A percentile compares a stretch with the other conserved stretches of the same genome.
phyloP scores from a whole-genome alignment of 306 rosid genomes.

The Luffa acutangula region DNA sequence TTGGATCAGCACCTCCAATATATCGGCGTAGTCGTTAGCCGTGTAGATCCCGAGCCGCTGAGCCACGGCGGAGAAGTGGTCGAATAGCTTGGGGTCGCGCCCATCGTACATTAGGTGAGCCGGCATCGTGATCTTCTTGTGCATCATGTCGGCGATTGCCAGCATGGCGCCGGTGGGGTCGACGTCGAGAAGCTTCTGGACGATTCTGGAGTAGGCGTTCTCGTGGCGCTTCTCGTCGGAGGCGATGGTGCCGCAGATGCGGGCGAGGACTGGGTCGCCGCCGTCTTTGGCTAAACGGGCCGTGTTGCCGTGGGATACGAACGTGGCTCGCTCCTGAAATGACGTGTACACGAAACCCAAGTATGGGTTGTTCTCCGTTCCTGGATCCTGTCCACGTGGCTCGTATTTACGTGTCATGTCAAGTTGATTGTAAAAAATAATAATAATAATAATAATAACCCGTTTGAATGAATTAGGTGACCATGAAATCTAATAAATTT shows the following conservation, averaged over 20 bases:
- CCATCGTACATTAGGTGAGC: constrained; percentile 64
- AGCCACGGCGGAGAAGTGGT: constrained; percentile 46
- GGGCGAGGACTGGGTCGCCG: constrained; percentile 44
- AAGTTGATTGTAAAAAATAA: no score
- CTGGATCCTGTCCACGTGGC: constrained; percentile 36
- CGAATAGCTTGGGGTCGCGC: constrained; percentile 33
- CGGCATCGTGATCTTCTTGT: constrained; percentile 57
- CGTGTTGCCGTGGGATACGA: constrained; percentile 59
- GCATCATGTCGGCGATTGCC: constrained; percentile 59
- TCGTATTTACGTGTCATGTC: not conserved
- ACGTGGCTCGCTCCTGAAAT: constrained; percentile 67
- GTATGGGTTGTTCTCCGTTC: constrained; percentile 61
- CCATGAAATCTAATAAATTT: no score
- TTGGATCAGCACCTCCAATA: constrained; percentile 37
- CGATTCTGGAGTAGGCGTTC: constrained; percentile 36
- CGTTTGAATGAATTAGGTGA: no score
- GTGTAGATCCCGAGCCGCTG: constrained; percentile 52
- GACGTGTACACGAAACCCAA: constrained; percentile 66
- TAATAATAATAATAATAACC: no score
- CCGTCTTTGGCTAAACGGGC: constrained; percentile 47
- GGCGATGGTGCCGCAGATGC: constrained; percentile 56
- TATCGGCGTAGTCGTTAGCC: constrained; percentile 41
- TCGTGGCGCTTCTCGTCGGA: constrained; percentile 64
- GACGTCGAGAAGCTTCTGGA: constrained; percentile 64
- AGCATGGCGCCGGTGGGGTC: constrained; percentile 38